phyloP scores from a whole-genome alignment of 257 asterid species.

The Solanum piurae region DNA sequence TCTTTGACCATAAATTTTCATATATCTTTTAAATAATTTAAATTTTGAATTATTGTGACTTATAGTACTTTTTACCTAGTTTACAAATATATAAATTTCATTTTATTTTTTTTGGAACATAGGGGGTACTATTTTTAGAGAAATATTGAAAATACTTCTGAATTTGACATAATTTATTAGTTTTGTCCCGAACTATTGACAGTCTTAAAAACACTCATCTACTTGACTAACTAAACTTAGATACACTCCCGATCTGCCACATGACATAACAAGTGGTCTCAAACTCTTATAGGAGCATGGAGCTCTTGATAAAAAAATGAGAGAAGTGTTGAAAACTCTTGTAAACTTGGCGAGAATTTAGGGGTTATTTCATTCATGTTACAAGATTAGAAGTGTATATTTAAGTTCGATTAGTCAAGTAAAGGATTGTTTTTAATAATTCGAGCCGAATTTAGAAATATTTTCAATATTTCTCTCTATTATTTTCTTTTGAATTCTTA shows the following conservation, averaged over 20 bases:
- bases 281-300: neutral
- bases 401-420: too few relatives aligned
- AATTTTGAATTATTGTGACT: too few relatives aligned
- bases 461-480: neutral
- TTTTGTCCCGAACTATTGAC: neutral
- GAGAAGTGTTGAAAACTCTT: neutral
- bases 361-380: neutral
- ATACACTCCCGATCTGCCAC: neutral
- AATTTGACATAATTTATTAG: neutral
- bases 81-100: too few relatives aligned
- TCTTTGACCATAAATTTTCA: too few relatives aligned
- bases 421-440: too few relatives aligned
- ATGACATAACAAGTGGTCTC: neutral
- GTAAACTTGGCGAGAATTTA: too few relatives aligned
- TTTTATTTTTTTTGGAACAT: too few relatives aligned
- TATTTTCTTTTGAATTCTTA: neutral
- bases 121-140: neutral
- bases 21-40: too few relatives aligned
- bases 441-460: neutral
- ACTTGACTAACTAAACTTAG: neutral
- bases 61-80: too few relatives aligned
- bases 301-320: neutral
- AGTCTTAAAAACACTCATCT: neutral
- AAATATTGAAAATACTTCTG: neutral
- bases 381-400: neutral